Evolutionary conservation across 768 basidiomycete species (phyloP).

Genomic region (Tulasnella sp.): DNA sequence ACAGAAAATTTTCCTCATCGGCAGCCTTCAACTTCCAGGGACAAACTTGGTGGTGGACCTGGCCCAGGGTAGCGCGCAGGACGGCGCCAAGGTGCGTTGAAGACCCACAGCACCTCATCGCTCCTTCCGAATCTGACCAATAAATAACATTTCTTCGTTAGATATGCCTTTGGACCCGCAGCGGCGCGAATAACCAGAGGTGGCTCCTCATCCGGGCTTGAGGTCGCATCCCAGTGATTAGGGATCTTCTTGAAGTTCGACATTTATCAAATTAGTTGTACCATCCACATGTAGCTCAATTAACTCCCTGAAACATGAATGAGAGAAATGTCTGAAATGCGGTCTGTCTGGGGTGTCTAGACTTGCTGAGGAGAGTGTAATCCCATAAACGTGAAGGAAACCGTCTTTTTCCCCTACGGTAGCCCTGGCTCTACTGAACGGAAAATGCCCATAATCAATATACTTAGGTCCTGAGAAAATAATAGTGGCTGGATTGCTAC

Average conservation of each 20-base stretch:
- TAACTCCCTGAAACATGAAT: neutral
- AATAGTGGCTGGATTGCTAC: too few relatives aligned
- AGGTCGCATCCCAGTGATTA: neutral
- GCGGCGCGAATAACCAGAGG: neutral
- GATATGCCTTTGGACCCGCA: constrained; percentile 5
- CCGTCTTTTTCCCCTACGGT: too few relatives aligned
- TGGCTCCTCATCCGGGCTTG: constrained; percentile 10
- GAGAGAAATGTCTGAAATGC: neutral
- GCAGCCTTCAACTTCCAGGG: neutral
- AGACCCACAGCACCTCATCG: neutral
- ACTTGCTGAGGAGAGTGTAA: too few relatives aligned
- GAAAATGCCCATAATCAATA: too few relatives aligned
- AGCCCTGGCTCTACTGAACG: too few relatives aligned
- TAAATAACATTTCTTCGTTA: neutral
- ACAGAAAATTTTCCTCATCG: neutral
- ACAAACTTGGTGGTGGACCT: neutral
- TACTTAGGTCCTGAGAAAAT: too few relatives aligned
- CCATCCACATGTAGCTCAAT: neutral
- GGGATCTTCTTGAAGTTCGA: constrained; percentile 7
- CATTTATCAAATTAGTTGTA: neutral
- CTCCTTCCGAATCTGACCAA: neutral
- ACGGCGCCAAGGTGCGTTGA: constrained; percentile 4
- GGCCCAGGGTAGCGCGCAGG: neutral
- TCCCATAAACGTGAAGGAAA: too few relatives aligned
- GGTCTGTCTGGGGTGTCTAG: neutral